Evolutionary conservation across 306 rosid species (phyloP), one percentile per base, ranked within the genome.

Genomic region (Glycine tomentella): DNA sequence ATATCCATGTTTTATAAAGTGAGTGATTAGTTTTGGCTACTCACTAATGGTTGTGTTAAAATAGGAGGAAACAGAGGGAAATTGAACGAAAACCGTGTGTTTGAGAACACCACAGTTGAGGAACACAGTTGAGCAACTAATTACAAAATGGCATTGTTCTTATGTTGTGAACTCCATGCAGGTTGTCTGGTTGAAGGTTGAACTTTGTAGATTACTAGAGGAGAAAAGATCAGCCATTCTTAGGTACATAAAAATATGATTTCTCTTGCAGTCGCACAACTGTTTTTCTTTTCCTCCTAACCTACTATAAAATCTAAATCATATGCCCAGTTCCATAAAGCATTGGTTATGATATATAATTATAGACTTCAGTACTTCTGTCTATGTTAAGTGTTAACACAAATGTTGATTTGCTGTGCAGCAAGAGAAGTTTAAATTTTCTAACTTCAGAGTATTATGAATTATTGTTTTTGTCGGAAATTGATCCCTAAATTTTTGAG

Each of bases 161-260:
- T 81, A 48, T 74, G 84, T 70, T 20, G 51, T 72, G 71, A 81
- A 70, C 84, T 73, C 44, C 17, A 7, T 87, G 91, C 96, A 95
- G 99, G 94, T 95, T 70, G 93, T 87, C 52, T 89, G 94, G 90
- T 87, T 95, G 84, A 95, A 95, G 88, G 91, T 84, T 89, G 97
- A 93, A 69, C 89, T 95, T 56, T 93, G 99, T 86, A 89, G 84
- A 82, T 81, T 87, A 85, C 90, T 95, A 77, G 99, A 91, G 84
- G 98, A 95, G 31, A 93, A 90, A 88, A 87, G 99, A 90, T 95
- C 99, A 52, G 83, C 96, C 84, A 77, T 90, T 83, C 94, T 95
- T 71, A 92, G 98, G 99, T 95, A 80, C 80, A 80, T 74, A 8
- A 77, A 70, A 68, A 48, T 53, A 58, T 76, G 48, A 16, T 7